Base-by-base conservation (phyloP, 1,284 basidiomycete genomes). In the Dichomitus squalens region DNA sequence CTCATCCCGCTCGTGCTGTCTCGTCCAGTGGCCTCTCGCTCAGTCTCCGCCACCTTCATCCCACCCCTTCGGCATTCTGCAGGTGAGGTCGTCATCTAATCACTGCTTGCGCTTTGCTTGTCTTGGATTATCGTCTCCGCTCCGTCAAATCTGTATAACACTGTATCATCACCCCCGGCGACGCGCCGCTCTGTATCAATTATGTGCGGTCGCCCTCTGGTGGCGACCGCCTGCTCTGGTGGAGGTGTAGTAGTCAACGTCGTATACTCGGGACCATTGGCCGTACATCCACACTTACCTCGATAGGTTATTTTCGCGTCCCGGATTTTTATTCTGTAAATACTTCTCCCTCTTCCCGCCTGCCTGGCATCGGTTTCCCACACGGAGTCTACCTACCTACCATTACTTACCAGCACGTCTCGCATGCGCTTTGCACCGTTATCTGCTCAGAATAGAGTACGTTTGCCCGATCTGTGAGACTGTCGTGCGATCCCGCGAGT, bases 151-250 rank as follows among this genome's bases (percentile, higher is more conserved):
- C 43, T 34, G 46, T 65, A 58, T 61, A 65, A 51, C 49, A 57
- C 55, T 64, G 61, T 65, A 65, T 65, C 54, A 65, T 51, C 49
- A 58, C 33, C 55, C n/a, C 59, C 58, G 53, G 53, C 59, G 58
- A 60, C 59, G 53, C 55, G 56, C 48, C 59, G 52, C 53, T 57
- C 64, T 65, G 64, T 65, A 65, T 65, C 64, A 39, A 63, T 61
- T 60, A 61, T 57, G 29, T 48, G 44, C 46, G 44, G 54, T 47
- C 54, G 55, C 55, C 57, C 55, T 48, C 49, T 33, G 36, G 51
- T 34, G 57, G 55, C 53, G 50, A 35, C 56, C 39, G 51, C 20
- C 21, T 23, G 60, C 55, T 60, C 34, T 52, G 47, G 33, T 34
- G 44, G 50, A 40, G 36, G 43, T 35, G 20, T 34, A 39, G 40